Evolutionary conservation across 495 filamentous ascomycete genomes (phyloP).

Genomic region (Talaromyces liani): DNA sequence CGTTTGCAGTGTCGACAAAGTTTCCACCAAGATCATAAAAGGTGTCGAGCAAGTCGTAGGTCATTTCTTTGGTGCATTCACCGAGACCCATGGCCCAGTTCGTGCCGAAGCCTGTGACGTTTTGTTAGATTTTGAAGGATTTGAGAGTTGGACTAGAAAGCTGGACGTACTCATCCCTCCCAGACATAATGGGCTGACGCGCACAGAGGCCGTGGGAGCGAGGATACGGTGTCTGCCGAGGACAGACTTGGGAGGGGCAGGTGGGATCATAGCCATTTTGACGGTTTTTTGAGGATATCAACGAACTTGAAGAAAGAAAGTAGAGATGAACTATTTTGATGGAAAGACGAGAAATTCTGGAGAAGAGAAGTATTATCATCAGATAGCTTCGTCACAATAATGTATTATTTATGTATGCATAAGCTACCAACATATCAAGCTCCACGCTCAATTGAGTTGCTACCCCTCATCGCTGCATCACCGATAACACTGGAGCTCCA

Average conservation of each 20-base stretch:
- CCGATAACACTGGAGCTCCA: not conserved
- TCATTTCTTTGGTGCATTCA: constrained; percentile 50
- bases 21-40: constrained; percentile 64
- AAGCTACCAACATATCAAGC: not conserved
- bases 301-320: not conserved
- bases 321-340: not conserved
- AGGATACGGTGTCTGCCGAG: constrained; percentile 53
- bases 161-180: constrained; percentile 45
- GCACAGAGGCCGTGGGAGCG: constrained; percentile 48
- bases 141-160: too few relatives aligned
- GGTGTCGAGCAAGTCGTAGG: constrained; percentile 59
- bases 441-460: not conserved
- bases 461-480: not conserved
- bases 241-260: constrained; percentile 30
- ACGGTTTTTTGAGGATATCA: not conserved
- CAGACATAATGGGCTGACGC: constrained; percentile 54
- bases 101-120: not conserved
- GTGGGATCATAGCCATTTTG: constrained; percentile 14
- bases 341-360: too few relatives aligned
- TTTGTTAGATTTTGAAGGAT: too few relatives aligned
- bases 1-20: constrained; percentile 69
- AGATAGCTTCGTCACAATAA: not conserved
- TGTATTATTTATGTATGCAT: not conserved
- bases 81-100: constrained; percentile 31
- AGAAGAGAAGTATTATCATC: not conserved